Evolutionary conservation across 176 grass and related monocot genomes (phyloP), one percentile per base, ranked within the genome.

Genomic region (Cymbopogon citratus): DNA sequence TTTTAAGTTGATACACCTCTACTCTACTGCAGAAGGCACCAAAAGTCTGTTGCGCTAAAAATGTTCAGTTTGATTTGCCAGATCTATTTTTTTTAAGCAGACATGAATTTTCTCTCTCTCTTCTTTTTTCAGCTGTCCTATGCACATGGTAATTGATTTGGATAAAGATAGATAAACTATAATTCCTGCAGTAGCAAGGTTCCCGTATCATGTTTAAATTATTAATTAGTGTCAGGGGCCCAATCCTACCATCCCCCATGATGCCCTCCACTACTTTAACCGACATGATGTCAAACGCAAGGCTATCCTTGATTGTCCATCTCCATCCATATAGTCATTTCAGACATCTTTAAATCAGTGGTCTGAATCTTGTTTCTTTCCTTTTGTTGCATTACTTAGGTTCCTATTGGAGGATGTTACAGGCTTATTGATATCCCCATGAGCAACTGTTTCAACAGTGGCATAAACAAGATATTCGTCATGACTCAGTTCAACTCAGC

Each of bases 381-480:
- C 69, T 80, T 23, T 84, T 89, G 43, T 82, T 89, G 16, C 39
- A 78, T 73, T 65, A 44, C 76, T 19, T 46, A 95, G 93, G 90
- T 97, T 61, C 90, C 90, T 62, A 49, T 97, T 45, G 93, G 90
- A 87, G 93, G 93, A 68, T 92, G 90, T 83, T 97, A 97, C 63
- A 85, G 88, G 61, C 80, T 97, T 48, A 91, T 97, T 10, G 93
- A 92, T 75, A 80, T 97, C 62, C 90, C 90, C 7, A 91, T 97
- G 93, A 97, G 88, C 80, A 97, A 92, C 40, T 97, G 93, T 74
- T 92, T 92, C 68, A 97, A 97, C 41, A 92, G 87, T 18, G 90
- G 86, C 49, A 92, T 97, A 72, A 87, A 92, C 43, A 97, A 97
- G 84, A 90, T 97, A 64, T 97, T 91, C 38, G 83, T 97, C 46